Evolutionary conservation across 352 stramenopile species (phyloP).

Genomic region (Proteromonas lacertae): DNA sequence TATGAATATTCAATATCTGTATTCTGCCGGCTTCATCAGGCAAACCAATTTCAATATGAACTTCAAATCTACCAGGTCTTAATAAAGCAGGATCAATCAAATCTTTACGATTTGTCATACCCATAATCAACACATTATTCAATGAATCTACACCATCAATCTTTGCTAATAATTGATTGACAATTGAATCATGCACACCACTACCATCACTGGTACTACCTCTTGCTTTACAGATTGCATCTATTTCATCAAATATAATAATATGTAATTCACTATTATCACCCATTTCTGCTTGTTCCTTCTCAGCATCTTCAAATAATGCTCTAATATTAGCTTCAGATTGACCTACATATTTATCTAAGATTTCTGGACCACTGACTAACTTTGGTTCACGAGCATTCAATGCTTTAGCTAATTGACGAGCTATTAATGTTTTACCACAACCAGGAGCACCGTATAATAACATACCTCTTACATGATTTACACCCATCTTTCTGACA

Average conservation of each 20-base stretch:
- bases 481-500: constrained; percentile 86
- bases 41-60: constrained; percentile 97
- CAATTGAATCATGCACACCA: constrained; percentile 77
- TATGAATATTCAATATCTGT: constrained; percentile 95
- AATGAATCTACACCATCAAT: constrained; percentile 95
- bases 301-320: constrained; percentile 70
- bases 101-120: constrained; percentile 98
- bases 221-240: constrained; percentile 91
- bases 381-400: constrained; percentile 53
- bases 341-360: constrained; percentile 95
- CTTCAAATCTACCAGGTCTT: constrained; percentile 87
- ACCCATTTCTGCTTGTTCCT: constrained; percentile 30
- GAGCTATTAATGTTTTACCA: neutral
- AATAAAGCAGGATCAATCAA: constrained; percentile 68
- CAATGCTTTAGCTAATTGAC: neutral
- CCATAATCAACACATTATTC: constrained; percentile 97
- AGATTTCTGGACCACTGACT: constrained; percentile 90
- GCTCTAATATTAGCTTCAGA: constrained; percentile 93
- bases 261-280: constrained; percentile 93
- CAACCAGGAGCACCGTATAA: neutral
- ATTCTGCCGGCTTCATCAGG: constrained; percentile 64
- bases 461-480: constrained; percentile 39
- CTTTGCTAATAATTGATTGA: constrained; percentile 96
- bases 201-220: constrained; percentile 56
- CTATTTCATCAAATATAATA: constrained; percentile 99